Evolutionary conservation across 129 eudicot genomes (phyloP), one percentile per base, ranked within the genome.

Genomic region (sunflower (Helianthus annuus)): DNA sequence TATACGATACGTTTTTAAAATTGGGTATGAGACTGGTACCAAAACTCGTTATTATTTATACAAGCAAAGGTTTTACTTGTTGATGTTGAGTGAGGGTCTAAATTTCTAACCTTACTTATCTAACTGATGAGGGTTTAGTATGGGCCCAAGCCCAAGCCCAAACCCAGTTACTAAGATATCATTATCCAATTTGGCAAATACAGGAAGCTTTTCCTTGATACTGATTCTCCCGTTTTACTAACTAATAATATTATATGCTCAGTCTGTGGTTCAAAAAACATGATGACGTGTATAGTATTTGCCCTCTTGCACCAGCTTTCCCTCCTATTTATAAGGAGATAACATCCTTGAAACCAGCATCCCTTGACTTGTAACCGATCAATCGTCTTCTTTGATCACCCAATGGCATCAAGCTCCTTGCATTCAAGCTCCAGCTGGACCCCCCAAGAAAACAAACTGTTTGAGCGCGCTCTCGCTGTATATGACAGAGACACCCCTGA

Each of bases 401-500:
- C 10, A 48, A 89, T 85, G 96, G 83, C 91, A 73, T 81, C 88
- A 66, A 81, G 74, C 27, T 72, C 86, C 15, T 13, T 78, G 44
- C 69, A 86, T 3, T 71, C 87, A 57, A 61, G 67, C 66, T 80
- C 82, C 55, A 66, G 81, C 1, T 89, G 91, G 96, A 85, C 96
- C 8, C 38, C 80, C 8, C 71, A 65, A 76, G 83, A 85, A 69
- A 89, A 89, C 88, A 89, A 89, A 69, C 66, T 72, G 22, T 89
- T 89, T 22, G 96, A 85, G 61, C 79, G 75, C 71, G 91, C 96
- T 16, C 82, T 89, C 24, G 96, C 89, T 6, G 14, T 63, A 14
- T 86, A 76, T 34, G 91, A 89, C 17, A 73, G 70, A 45, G 89
- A 86, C 75, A 86, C 91, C 15, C 89, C 86, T 5, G 96, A 89